phyloP scores from a whole-genome alignment of 2,329 filamentous ascomycete genomes.

The Cercospora nicotianae region DNA sequence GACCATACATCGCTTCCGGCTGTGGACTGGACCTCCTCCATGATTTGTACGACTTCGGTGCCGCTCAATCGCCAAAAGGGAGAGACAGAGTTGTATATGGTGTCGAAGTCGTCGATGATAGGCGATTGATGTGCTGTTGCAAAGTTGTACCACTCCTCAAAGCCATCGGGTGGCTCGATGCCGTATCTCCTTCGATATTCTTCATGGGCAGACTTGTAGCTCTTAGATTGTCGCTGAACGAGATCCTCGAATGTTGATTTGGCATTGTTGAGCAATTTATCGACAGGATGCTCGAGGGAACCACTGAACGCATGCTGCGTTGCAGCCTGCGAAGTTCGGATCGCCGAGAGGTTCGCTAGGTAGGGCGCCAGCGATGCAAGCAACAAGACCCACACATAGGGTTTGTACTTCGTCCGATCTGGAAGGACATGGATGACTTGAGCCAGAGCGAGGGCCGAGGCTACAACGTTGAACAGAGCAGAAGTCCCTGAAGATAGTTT shows the following conservation, averaged over 20 bases:
- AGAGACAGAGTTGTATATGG: conserved; percentile 13
- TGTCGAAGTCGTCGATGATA: conserved; percentile 50
- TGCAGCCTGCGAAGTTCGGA: background rate
- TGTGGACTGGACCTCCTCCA: background rate
- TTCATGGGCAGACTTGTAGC: background rate
- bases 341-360: background rate
- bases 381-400: background rate
- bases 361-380: conserved; percentile 24
- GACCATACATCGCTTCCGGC: conserved; percentile 4
- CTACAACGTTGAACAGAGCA: conserved; percentile 4
- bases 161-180: conserved; percentile 49
- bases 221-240: background rate
- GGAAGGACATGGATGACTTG: conserved; percentile 8
- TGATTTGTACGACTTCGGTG: background rate
- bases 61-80: conserved; percentile 16
- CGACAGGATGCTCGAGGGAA: background rate
- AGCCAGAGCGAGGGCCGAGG: background rate
- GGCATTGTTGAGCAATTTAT: background rate
- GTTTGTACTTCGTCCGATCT: background rate
- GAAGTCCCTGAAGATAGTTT: background rate
- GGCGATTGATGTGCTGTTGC: conserved; percentile 40
- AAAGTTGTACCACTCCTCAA: conserved; percentile 48
- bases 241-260: background rate
- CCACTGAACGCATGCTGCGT: background rate
- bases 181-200: conserved; percentile 45